Evolutionary conservation across 2,329 filamentous ascomycete species (phyloP), one percentile per base, ranked within the genome.

Genomic region (Venturia pyrina): DNA sequence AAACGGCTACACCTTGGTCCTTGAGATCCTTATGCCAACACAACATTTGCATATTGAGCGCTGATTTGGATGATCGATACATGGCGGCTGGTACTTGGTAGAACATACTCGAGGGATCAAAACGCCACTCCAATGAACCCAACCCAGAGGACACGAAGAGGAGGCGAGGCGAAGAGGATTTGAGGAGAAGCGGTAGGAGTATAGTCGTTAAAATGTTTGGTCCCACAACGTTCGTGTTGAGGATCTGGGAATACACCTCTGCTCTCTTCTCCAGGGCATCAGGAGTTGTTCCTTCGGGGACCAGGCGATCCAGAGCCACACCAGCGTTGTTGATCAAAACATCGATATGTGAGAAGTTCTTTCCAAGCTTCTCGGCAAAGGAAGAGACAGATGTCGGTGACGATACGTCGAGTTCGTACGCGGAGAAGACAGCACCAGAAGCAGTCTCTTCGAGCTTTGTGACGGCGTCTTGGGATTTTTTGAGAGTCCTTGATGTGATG

Each of bases 221-320:
- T 13, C 74, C 72, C 59, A 72, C 68, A 5, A 74, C 70, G 46
- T 76, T 76, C 15, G 72, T 69, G 11, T 71, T 70, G 17, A 72
- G 61, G 19, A 63, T 34, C 19, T 63, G 37, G 11, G 19, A 28
- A 28, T 41, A 41, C 6, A 63, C n/a, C 21, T 63, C 37, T 19
- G 24, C 40, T 63, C 61, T 41, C 24, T 63, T 63, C 17, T 21
- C 50, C 24, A 56, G 24, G 50, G 50, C 24, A 32, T 13, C 50
- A 13, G 50, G 50, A 11, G 28, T 41, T 10, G 61, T 63, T 48
- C 21, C 61, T 50, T 67, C 59, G 34, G 60, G 61, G 28, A 63
- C 32, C 67, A 67, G 61, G 60, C 60, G 6, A 63, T 70, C 48
- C 17, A 63, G 19, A 5, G 46, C 37, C 5, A 66, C 61, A 15